A percentile compares a stretch with the other conserved stretches of the same genome.
phyloP scores from a whole-genome alignment of 305 asterid genomes.

The Caryopteris hybrid region DNA sequence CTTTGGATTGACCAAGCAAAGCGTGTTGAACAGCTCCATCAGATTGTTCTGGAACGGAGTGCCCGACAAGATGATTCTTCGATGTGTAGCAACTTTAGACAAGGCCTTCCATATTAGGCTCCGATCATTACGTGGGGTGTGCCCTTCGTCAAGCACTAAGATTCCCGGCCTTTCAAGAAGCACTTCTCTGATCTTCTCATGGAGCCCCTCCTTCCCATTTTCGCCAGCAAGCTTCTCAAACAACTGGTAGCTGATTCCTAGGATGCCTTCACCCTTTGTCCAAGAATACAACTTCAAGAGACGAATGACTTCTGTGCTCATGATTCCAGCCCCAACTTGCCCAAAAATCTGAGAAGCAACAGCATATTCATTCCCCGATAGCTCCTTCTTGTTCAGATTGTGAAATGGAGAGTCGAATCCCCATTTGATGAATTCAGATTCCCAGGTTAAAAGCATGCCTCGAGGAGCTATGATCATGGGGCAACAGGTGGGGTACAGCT shows the following conservation, averaged over 20 bases:
- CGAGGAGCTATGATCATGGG: conserved; percentile 69
- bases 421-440: conserved; percentile 55
- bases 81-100: conserved; percentile 35
- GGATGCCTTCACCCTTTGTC: conserved; percentile 35
- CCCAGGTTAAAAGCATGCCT: conserved; percentile 75
- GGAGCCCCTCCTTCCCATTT: background rate
- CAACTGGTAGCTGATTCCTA: conserved; percentile 51
- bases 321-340: background rate
- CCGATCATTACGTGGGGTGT: conserved; percentile 54
- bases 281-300: conserved; percentile 48
- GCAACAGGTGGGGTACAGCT: conserved; percentile 38
- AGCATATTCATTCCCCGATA: conserved; percentile 32
- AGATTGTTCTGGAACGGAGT: conserved; percentile 77
- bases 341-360: conserved; percentile 10
- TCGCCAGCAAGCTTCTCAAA: conserved; percentile 38
- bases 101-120: conserved; percentile 53
- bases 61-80: conserved; percentile 65
- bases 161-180: conserved; percentile 47
- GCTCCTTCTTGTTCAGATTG: conserved; percentile 38
- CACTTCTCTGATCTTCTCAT: conserved; percentile 23
- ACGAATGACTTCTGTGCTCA: conserved; percentile 15
- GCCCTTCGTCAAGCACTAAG: conserved; percentile 79
- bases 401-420: conserved; percentile 39
- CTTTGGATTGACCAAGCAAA: conserved; percentile 52
- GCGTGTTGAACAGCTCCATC: conserved; percentile 51